These are phyloP conservation scores for Auriculariales sp. DNA, from an alignment of 768 basidiomycete genomes.

Conservation along the genomic window DNA sequence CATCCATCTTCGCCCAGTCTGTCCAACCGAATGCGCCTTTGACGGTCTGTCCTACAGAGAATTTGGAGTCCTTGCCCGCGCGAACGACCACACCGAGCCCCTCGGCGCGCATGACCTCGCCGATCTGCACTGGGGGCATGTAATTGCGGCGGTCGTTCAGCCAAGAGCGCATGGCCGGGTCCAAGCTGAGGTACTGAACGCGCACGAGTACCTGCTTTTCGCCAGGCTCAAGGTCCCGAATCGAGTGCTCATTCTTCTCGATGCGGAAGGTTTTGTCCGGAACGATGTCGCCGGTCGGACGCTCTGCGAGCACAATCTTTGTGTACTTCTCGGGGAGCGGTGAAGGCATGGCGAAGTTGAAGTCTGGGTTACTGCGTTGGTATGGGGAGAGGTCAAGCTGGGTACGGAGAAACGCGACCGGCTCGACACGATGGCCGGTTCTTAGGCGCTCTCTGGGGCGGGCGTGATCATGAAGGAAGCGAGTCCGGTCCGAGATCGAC, in stretches of 20 bases:
- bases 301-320: slow-evolving; percentile 59
- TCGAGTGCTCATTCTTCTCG: slow-evolving; percentile 7
- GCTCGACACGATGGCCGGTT: too few species aligned
- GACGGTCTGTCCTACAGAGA: slow-evolving; percentile 59
- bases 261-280: slow-evolving; percentile 56
- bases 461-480: too few species aligned
- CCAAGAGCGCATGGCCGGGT: slow-evolving; percentile 84
- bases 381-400: too few species aligned
- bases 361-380: too few species aligned
- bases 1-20: slow-evolving; percentile 52
- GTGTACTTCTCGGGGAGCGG: slow-evolving; percentile 28
- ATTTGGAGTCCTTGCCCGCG: slow-evolving; percentile 35
- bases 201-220: slow-evolving; percentile 52
- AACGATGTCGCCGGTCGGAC: slow-evolving; percentile 54
- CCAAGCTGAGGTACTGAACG: slow-evolving; percentile 65
- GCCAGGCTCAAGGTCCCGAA: slow-evolving; percentile 12
- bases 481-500: too few species aligned
- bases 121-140: slow-evolving; percentile 55
- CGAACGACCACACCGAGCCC: slow-evolving; percentile 51
- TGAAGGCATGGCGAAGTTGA: too few species aligned
- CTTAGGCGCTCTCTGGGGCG: too few species aligned
- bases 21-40: slow-evolving; percentile 59
- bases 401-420: too few species aligned
- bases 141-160: slow-evolving; percentile 61
- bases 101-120: slow-evolving; percentile 58